Evolutionary conservation across 225 moss, liverwort and hornwort genomes (phyloP).

Genomic region (Anthoceros angustus): DNA sequence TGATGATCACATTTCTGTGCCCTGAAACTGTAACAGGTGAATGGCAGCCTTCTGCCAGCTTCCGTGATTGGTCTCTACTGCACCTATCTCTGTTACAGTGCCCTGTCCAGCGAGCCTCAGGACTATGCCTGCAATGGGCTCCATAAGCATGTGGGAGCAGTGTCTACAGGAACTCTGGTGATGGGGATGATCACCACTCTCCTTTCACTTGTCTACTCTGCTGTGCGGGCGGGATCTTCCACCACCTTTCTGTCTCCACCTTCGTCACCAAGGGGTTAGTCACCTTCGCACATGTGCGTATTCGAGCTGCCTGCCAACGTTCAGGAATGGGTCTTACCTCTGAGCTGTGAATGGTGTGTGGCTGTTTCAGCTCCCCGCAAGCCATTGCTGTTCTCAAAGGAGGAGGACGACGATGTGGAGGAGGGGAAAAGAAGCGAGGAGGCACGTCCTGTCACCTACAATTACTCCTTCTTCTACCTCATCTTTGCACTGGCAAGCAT

Average conservation of each 20-base stretch:
- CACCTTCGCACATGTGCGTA: not conserved
- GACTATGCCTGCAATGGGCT: constrained; percentile 96
- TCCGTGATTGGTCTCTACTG: constrained; percentile 75
- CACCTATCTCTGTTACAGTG: constrained; percentile 77
- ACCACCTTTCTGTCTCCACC: constrained; percentile 79
- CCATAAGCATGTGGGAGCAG: constrained; percentile 78
- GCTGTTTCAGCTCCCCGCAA: constrained; percentile 26
- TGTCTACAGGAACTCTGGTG: constrained; percentile 80
- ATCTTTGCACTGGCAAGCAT: constrained; percentile 97
- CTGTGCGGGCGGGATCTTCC: constrained; percentile 92
- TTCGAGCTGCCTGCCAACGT: not conserved
- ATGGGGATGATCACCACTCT: constrained; percentile 90
- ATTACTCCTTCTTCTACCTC: constrained; percentile 90
- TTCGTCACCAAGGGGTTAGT: constrained; percentile 47
- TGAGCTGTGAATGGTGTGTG: constrained; percentile 14
- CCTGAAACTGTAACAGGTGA: constrained; percentile 34
- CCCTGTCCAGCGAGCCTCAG: constrained; percentile 85
- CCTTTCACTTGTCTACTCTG: constrained; percentile 84
- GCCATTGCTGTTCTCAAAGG: constrained; percentile 42
- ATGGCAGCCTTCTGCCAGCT: constrained; percentile 91
- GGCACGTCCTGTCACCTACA: constrained; percentile 75
- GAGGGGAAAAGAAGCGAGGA: constrained; percentile 40
- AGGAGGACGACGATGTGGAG: constrained; percentile 41
- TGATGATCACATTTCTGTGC: not conserved
- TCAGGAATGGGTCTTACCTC: not conserved